Base-by-base conservation (phyloP, 148 eudicot genomes). In the Rhododendron williamsianum region DNA sequence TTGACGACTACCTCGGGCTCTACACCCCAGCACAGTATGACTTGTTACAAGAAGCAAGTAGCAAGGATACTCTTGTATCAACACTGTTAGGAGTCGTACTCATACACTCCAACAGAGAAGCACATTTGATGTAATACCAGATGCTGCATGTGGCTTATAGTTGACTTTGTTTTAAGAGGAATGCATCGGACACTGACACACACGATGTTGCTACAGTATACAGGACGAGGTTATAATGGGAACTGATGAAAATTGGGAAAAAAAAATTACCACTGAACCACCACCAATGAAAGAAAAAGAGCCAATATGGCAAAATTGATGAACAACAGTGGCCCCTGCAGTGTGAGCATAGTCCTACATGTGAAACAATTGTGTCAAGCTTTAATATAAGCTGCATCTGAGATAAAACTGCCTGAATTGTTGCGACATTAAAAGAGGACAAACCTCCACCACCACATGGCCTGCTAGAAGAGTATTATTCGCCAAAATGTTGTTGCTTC, bases 261-360 rank as follows among this genome's bases (percentile, higher is more conserved):
- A 81, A 73, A 73, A 82, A 38, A 84, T 79, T 95, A 97, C 99
- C 96, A 95, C 96, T 41, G 99, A 94, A 80, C 98, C 99, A 82
- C 99, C 99, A 88, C 98, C 99, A 85, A 97, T 88, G 89, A 97
- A 97, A 89, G 94, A 91, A 87, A 86, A 92, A 13, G 99, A 94
- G 82, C 98, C 98, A 86, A 97, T 90, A 87, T 86, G 91, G 90
- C 99, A 97, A 86, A 93, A 91, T 85, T 97, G 99, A 90, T 97
- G 99, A 76, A 97, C 88, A 87, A 92, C 95, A 82, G 88, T 87
- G 2, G 96, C 98, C 83, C 99, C 99, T 18, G 96, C 98, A 46
- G 99, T 94, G 89, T 92, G 98, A 85, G 92, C 86, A 90, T 89
- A 89, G 87, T 97, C 98, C 99, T 96, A 82, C 83, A 89, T 10